A percentile compares a stretch with the other conserved stretches of the same genome.
phyloP scores from a whole-genome alignment of 164 flowering plant genomes.

The Litsea cubeba region DNA sequence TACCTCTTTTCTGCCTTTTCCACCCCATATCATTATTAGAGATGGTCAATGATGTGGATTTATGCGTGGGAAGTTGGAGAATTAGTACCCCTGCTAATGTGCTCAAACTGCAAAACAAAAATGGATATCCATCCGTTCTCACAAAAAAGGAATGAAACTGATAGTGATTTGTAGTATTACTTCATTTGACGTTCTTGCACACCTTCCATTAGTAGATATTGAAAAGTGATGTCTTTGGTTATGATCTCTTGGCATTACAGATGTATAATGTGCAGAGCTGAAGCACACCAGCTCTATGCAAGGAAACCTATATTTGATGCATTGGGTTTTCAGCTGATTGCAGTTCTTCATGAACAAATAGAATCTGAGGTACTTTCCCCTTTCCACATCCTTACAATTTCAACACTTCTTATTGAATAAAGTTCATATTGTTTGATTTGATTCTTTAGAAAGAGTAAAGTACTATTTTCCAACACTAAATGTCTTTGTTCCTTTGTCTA shows the following conservation, averaged over 20 bases:
- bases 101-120: too few relatives aligned
- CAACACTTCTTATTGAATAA: neutral
- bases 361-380: conserved; percentile 56
- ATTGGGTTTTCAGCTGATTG: conserved; percentile 58
- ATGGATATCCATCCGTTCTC: too few relatives aligned
- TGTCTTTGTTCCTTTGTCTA: neutral
- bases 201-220: neutral
- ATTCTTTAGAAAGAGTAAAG: neutral
- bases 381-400: conserved; percentile 2
- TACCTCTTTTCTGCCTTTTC: too few relatives aligned
- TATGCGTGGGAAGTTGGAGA: too few relatives aligned
- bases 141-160: neutral
- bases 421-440: neutral
- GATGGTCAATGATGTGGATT: too few relatives aligned
- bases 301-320: conserved; percentile 75
- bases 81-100: too few relatives aligned
- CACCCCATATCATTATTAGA: too few relatives aligned
- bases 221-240: neutral
- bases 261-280: conserved; percentile 91
- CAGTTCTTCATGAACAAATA: conserved; percentile 67
- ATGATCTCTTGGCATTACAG: conserved; percentile 27
- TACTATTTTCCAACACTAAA: neutral
- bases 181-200: neutral
- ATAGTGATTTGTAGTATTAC: neutral
- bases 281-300: conserved; percentile 72